Conservation (phyloP, 2,329 filamentous ascomycete genomes). For the Paramyrothecium sp. region DNA sequence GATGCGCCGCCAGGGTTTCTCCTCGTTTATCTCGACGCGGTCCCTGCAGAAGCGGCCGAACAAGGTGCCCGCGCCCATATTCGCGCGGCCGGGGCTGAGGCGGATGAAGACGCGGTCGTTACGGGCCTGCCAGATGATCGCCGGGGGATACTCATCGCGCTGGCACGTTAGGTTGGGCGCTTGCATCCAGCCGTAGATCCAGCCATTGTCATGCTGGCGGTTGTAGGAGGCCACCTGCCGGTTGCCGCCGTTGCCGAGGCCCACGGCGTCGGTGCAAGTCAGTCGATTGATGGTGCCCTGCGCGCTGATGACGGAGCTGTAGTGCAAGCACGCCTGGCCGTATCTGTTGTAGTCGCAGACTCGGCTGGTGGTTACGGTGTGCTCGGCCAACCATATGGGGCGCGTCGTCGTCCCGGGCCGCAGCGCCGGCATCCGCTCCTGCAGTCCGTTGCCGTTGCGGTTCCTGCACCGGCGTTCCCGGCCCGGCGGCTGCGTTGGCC, state of each 20-base stretch:
- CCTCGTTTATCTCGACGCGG: neutral
- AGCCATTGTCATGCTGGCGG: constrained; percentile 3
- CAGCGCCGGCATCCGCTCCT: no score
- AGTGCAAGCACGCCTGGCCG: constrained; percentile 5
- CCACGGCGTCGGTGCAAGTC: constrained; percentile 1
- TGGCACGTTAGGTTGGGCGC: constrained; percentile 1
- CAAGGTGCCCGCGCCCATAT: neutral
- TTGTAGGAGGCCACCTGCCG: constrained; percentile 3
- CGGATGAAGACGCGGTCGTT: neutral
- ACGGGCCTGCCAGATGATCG: constrained; percentile 8
- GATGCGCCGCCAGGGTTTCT: neutral
- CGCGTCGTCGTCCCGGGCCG: no score
- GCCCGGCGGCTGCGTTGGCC: no score
- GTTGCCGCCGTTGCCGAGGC: neutral
- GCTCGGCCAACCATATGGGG: no score
- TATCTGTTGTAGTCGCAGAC: neutral
- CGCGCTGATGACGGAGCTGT: constrained; percentile 3
- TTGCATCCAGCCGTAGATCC: constrained; percentile 9
- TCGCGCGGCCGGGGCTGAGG: neutral
- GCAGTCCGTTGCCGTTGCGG: no score
- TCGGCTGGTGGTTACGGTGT: neutral
- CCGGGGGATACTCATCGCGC: constrained; percentile 9
- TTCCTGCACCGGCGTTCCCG: no score
- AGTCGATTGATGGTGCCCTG: neutral
- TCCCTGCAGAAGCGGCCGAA: neutral